A percentile compares a stretch with the other conserved stretches of the same genome.
These are phyloP conservation scores for Leishmania amazonensis DNA, from an alignment of 208 protist species.

Conservation along the genomic window DNA sequence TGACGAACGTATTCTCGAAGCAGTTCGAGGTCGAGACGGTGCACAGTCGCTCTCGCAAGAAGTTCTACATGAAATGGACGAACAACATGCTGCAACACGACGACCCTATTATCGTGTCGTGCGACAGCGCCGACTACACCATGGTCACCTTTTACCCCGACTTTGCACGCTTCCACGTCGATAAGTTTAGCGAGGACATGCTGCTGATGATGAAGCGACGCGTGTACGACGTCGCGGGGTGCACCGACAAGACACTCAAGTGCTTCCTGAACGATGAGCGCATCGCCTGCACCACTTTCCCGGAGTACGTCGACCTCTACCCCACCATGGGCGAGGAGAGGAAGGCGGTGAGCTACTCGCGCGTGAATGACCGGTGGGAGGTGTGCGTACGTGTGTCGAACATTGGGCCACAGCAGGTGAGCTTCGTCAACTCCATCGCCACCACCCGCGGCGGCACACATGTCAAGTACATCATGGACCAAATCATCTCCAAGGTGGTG, in stretches of 20 bases:
- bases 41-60: slow-evolving; percentile 89
- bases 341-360: slow-evolving; percentile 71
- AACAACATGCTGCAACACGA: slow-evolving; percentile 97
- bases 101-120: slow-evolving; percentile 88
- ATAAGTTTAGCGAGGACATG: slow-evolving; percentile 97
- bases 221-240: slow-evolving; percentile 99
- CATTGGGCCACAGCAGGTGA: slow-evolving; percentile 98
- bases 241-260: slow-evolving; percentile 87
- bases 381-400: slow-evolving; percentile 95
- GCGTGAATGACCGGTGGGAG: slow-evolving; percentile 97
- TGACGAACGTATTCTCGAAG: slow-evolving; percentile 99
- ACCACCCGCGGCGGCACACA: slow-evolving; percentile 99
- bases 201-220: slow-evolving; percentile 96
- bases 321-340: slow-evolving; percentile 89
- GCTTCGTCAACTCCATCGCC: slow-evolving; percentile 99
- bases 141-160: slow-evolving; percentile 99
- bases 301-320: slow-evolving; percentile 98
- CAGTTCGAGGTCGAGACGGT: slow-evolving; percentile 98
- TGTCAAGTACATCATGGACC: slow-evolving; percentile 98
- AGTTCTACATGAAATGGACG: slow-evolving; percentile 96
- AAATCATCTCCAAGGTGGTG: slow-evolving; percentile 93
- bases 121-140: slow-evolving; percentile 95
- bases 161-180: slow-evolving; percentile 96
- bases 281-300: slow-evolving; percentile 95
- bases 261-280: slow-evolving; percentile 97